Evolutionary conservation across 1,139 yeast species (phyloP), one percentile per base, ranked within the genome.

Genomic region (Ogataea hybrid): DNA sequence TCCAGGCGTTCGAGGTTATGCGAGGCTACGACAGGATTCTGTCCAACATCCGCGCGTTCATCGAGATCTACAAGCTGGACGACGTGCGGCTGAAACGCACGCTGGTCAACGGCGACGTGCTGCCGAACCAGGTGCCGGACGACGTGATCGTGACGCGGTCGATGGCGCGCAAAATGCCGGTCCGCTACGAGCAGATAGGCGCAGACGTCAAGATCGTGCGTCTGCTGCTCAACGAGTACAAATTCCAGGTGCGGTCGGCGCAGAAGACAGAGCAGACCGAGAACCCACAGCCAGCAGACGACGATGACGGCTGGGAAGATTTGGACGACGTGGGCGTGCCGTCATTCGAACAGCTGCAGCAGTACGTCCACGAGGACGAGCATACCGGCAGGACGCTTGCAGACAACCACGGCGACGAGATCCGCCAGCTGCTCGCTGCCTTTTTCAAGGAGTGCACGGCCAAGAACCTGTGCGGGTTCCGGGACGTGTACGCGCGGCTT

Each of bases 231-330:
- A 71, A 77, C 22, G 97, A 92, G 60, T 68, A 89, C 39, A 74
- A 68, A 25, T 79, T 80, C 56, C 90, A 82, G 56, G 62, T 68
- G 44, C 70, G 71, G 58, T 39, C 58, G 67, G 74, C 60, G 68
- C 75, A 25, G 67, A 69, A 31, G 12, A 44, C 41, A 3, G 39
- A 35, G 14, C 41, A 42, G 15, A n/a, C 17, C 47, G 11, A 64
- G 51, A 5, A 69, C 54, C 0, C 71, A 50, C 79, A 65, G n/a
- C 80, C 65, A n/a, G 81, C 67, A 22, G 75, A 61, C 10, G 75
- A 66, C 31, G 80, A 69, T n/a, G 84, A 71, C 12, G 87, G 74
- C 0, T 89, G 96, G 94, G 96, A 88, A 58, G 95, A 87, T 56
- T 67, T 84, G 53, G 90, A 84, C 10, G 81, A 74, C 44, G 63